Conservation (phyloP, 2,329 filamentous ascomycete genomes). For the Davidsoniella neocaledoniae region DNA sequence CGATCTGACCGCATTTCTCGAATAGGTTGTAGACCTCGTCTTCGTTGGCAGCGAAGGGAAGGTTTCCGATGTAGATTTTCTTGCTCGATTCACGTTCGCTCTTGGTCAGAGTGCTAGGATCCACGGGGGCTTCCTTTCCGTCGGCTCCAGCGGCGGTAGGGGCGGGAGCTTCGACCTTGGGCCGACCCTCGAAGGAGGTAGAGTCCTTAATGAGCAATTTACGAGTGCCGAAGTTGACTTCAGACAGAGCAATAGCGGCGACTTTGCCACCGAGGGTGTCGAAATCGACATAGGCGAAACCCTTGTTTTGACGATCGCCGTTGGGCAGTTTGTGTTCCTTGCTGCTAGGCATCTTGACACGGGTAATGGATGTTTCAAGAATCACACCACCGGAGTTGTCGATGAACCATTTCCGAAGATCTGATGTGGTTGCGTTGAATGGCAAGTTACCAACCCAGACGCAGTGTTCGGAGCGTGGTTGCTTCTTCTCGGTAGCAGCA, state of each 20-base stretch:
- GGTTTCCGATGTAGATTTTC: slow-evolving; percentile 83
- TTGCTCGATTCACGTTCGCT: slow-evolving; percentile 45
- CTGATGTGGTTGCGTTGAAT: slow-evolving; percentile 60
- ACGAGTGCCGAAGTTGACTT: slow-evolving; percentile 59
- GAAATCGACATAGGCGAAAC: slow-evolving; percentile 95
- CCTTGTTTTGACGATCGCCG: slow-evolving; percentile 46
- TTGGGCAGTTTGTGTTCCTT: slow-evolving; percentile 15
- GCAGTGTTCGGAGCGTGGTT: slow-evolving; percentile 58
- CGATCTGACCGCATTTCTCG: slow-evolving; percentile 65
- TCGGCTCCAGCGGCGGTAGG: slow-evolving; percentile 19
- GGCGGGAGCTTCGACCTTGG: slow-evolving; percentile 20
- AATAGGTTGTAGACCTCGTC: slow-evolving; percentile 72
- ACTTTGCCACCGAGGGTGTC: slow-evolving; percentile 50
- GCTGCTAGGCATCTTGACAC: slow-evolving; percentile 55
- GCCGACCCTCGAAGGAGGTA: slow-evolving; percentile 79
- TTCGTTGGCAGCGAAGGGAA: slow-evolving; percentile 66
- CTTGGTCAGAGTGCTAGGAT: slow-evolving; percentile 21
- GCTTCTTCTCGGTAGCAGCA: slow-evolving; percentile 19
- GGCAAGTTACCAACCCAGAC: slow-evolving; percentile 94
- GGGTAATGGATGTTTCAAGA: slow-evolving; percentile 55
- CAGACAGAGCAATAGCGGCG: slow-evolving; percentile 71
- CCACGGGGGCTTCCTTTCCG: slow-evolving; percentile 15
- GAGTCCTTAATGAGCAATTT: slow-evolving; percentile 86
- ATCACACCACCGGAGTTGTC: slow-evolving; percentile 51
- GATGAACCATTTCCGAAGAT: slow-evolving; percentile 66